phyloP scores from a whole-genome alignment of 169 alveolate genomes.

The Cryptosporidium bovis region DNA sequence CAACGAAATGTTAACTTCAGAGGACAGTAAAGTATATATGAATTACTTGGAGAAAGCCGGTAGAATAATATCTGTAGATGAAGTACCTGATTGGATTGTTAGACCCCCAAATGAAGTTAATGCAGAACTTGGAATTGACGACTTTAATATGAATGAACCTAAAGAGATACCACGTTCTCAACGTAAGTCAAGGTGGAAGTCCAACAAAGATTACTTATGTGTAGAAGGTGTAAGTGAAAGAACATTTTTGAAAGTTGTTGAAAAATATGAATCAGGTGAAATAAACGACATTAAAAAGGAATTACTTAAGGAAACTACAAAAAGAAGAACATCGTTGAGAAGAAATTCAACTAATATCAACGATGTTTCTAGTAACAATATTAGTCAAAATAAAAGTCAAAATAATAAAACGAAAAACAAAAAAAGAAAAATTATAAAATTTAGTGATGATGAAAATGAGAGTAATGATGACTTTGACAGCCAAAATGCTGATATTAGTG shows the following conservation, averaged over 20 bases:
- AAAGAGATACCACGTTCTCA: slow-evolving; percentile 25
- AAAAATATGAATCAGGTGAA: slow-evolving; percentile 52
- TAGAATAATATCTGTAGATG: slow-evolving; percentile 46
- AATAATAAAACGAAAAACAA: neutral
- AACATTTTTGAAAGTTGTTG: slow-evolving; percentile 53
- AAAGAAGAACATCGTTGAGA: slow-evolving; percentile 28
- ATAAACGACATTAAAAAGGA: slow-evolving; percentile 33
- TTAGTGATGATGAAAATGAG: slow-evolving; percentile 1
- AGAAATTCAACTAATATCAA: neutral
- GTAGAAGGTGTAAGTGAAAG: slow-evolving; percentile 67
- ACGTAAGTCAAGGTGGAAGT: slow-evolving; percentile 65
- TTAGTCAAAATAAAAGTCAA: neutral
- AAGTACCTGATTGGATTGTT: slow-evolving; percentile 69
- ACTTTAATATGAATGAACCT: neutral
- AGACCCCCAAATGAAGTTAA: slow-evolving; percentile 68
- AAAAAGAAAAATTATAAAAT: neutral
- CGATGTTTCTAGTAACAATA: neutral
- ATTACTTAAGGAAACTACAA: slow-evolving; percentile 30
- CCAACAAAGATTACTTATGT: slow-evolving; percentile 46
- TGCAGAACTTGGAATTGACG: slow-evolving; percentile 61
- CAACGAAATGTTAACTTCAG: slow-evolving; percentile 1
- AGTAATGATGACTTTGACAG: neutral
- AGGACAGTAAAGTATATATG: slow-evolving; percentile 36
- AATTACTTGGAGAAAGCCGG: slow-evolving; percentile 43
- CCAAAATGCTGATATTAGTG: neutral